Evolutionary conservation across 352 stramenopile genomes (phyloP).

Genomic region (Globisporangium megalacanthum): DNA sequence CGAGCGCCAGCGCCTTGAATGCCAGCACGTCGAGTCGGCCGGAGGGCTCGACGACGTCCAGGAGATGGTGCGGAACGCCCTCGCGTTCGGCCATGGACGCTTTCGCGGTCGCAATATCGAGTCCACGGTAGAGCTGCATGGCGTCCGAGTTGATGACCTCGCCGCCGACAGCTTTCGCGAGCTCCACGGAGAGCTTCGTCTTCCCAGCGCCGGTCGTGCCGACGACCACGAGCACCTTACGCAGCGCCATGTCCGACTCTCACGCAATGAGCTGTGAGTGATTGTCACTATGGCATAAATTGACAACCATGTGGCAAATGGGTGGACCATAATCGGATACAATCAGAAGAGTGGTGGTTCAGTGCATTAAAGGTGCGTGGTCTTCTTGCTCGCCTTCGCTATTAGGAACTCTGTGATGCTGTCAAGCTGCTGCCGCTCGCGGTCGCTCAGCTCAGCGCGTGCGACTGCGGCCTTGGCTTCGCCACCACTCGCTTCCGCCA

Average conservation of each 20-base stretch:
- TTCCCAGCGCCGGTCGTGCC: constrained; percentile 90
- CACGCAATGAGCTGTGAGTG: neutral
- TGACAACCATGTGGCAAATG: constrained; percentile 17
- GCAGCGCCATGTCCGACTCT: constrained; percentile 20
- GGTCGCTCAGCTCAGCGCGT: constrained; percentile 13
- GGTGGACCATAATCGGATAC: constrained; percentile 23
- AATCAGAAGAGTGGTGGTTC: neutral
- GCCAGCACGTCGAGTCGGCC: constrained; percentile 71
- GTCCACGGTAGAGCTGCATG: constrained; percentile 90
- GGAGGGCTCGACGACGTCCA: constrained; percentile 80
- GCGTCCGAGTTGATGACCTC: constrained; percentile 91
- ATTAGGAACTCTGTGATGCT: constrained; percentile 63
- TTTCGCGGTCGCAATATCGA: constrained; percentile 89
- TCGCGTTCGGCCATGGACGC: constrained; percentile 81
- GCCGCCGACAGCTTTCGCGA: constrained; percentile 84
- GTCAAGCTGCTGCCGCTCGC: constrained; percentile 32
- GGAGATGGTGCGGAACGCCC: constrained; percentile 86
- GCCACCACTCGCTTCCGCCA: neutral
- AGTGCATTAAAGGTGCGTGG: constrained; percentile 13
- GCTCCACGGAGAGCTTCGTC: constrained; percentile 89
- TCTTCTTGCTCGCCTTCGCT: constrained; percentile 55
- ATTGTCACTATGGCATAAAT: neutral
- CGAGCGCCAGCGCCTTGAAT: constrained; percentile 74
- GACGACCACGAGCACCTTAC: constrained; percentile 85
- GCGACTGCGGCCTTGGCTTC: neutral